Base-by-base conservation (phyloP, 169 alveolate genomes). In the Hepatocystis sp. region DNA sequence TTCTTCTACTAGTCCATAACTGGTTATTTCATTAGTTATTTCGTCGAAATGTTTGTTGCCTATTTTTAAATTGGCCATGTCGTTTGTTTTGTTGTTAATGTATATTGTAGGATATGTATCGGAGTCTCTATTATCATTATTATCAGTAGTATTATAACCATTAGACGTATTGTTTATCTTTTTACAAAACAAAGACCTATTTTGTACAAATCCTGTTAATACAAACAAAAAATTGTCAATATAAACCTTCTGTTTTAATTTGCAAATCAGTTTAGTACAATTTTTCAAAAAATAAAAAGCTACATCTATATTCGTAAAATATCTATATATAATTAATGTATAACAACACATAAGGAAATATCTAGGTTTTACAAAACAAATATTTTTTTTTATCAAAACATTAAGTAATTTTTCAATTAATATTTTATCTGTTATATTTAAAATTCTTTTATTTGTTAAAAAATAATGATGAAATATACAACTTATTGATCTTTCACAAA, bases 41-140 rank as follows among this genome's bases (percentile, higher is more conserved):
- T n/a, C n/a, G 19, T 81, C 89, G 1, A 61, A 49, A 65, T 49
- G 63, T 66, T 81, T 81, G 63, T 81, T 81, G 46, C 63, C 89
- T 21, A 81, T 49, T 25, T 81, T 81, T 39, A 61, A 81, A 63
- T 81, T 81, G 30, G 36, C 28, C 30, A 81, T 19, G 46, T 81
- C 63, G 40, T 81, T 81, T 47, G 51, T 61, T 25, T 81, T 81
- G 8, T 47, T 51, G 44, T 81, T 68, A 15, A 60, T 19, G 36
- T 63, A 81, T 34, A 81, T 17, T 49, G 8, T 0, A 10, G 66
- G 67, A n/a, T n/a, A n/a, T n/a, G n/a, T n/a, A n/a, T n/a, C n/a
- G n/a, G n/a, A n/a, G n/a, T n/a, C n/a, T n/a, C n/a, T n/a, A n/a
- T n/a, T n/a, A n/a, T n/a, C n/a, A n/a, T n/a, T n/a, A 8, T 27